Evolutionary conservation across 805 yeast species (phyloP).

Genomic region (Blastobotrys peoriensis): DNA sequence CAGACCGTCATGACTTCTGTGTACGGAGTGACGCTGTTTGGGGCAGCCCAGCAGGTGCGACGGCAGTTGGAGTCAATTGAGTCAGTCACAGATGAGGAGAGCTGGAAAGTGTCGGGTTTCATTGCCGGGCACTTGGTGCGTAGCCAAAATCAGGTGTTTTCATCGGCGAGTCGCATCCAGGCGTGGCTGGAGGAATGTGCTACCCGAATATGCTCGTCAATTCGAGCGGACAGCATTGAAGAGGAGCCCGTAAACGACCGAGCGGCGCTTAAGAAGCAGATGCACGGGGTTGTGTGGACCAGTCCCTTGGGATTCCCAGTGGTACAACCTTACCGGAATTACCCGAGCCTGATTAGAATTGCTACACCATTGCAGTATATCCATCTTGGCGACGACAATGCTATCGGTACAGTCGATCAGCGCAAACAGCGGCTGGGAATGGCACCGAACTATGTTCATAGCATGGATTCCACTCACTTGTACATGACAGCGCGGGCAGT

Average conservation of each 20-base stretch:
- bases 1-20: slow-evolving; percentile 98
- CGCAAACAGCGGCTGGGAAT: slow-evolving; percentile 86
- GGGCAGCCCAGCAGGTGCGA: slow-evolving; percentile 85
- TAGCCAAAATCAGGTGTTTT: slow-evolving; percentile 76
- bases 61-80: slow-evolving; percentile 49
- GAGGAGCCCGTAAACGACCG: slow-evolving; percentile 36
- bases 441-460: slow-evolving; percentile 93
- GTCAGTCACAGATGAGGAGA: background rate
- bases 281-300: slow-evolving; percentile 91
- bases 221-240: slow-evolving; percentile 52
- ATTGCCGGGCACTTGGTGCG: slow-evolving; percentile 73
- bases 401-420: slow-evolving; percentile 70
- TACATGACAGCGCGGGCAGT: slow-evolving; percentile 65
- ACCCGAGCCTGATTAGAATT: slow-evolving; percentile 49
- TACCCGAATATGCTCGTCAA: slow-evolving; percentile 65
- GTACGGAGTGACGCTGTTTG: slow-evolving; percentile 90
- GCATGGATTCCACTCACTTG: slow-evolving; percentile 96
- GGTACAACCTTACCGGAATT: slow-evolving; percentile 87
- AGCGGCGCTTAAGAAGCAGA: slow-evolving; percentile 31
- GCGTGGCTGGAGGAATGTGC: slow-evolving; percentile 93
- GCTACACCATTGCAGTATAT: slow-evolving; percentile 79
- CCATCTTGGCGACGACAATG: slow-evolving; percentile 79
- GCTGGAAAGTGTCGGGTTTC: slow-evolving; percentile 41
- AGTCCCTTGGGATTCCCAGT: slow-evolving; percentile 92
- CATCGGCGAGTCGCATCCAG: slow-evolving; percentile 88